These are phyloP conservation scores for Erodium moschatum DNA, from an alignment of 441 rosid genomes.

Conservation along the genomic window DNA sequence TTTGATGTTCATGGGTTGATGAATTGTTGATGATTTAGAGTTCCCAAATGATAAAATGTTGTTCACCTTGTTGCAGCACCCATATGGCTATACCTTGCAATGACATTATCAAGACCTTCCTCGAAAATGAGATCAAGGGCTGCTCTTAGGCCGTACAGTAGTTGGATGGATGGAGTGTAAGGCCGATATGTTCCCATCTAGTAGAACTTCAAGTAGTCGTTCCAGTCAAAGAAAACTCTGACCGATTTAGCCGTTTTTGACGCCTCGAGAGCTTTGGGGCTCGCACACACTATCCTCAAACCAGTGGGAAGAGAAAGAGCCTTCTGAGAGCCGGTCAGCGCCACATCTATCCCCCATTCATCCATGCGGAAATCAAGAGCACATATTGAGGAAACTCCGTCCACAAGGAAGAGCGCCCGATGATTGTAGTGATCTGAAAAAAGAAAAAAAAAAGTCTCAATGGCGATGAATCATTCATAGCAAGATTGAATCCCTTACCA, in stretches of 20 bases:
- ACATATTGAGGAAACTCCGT: constrained; percentile 91
- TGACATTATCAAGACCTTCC: constrained; percentile 87
- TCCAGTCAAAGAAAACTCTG: constrained; percentile 88
- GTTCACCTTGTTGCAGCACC: constrained; percentile 75
- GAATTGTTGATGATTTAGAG: no score
- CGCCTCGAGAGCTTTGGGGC: constrained; percentile 90
- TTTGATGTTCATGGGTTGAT: no score
- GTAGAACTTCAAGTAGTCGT: constrained; percentile 77
- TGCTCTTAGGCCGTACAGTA: constrained; percentile 72
- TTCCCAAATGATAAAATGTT: not conserved
- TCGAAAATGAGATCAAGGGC: constrained; percentile 83
- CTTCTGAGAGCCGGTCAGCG: constrained; percentile 90
- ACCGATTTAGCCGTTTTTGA: constrained; percentile 64
- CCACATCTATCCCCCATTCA: constrained; percentile 91
- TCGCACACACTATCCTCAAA: constrained; percentile 72
- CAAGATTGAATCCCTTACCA: constrained; percentile 31
- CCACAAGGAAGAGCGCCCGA: constrained; percentile 76
- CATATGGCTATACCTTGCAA: constrained; percentile 64
- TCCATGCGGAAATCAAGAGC: constrained; percentile 95
- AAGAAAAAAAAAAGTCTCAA: not conserved
- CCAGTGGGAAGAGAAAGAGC: constrained; percentile 96
- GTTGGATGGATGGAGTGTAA: constrained; percentile 87
- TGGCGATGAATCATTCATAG: no score
- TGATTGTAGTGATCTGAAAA: constrained; percentile 71
- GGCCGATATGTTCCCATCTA: constrained; percentile 79